Base-by-base conservation (phyloP, 2,329 filamentous ascomycete genomes). In the Talaromyces sp. region DNA sequence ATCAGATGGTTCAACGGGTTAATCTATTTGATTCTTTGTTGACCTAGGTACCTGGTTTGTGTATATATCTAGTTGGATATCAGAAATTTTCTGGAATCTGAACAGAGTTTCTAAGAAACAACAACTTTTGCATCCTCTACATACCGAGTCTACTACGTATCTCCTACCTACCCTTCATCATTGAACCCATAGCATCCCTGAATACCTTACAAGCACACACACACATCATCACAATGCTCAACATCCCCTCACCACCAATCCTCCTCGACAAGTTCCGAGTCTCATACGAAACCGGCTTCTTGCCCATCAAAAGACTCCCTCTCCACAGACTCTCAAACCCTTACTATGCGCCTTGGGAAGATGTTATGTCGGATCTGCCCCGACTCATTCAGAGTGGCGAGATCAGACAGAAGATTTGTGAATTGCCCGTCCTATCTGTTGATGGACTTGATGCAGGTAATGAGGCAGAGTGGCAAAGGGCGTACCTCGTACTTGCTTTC, bases 381-480 rank as follows among this genome's bases (percentile, higher is more conserved):
- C 78, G 80, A 57, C 66, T 82, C 36, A 66, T 81, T 57, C 79
- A 91, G 55, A 89, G 83, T 69, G 87, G 87, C 69, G 85, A 88
- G 54, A 80, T 96, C 64, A 84, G 89, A 54, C 81, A 84, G 56
- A 83, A 89, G 62, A 82, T 96, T 53, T 87, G 96, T 63, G 79
- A 81, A 22, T 80, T 97, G 55, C 91, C 91, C 13, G 78, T 96
- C 54, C 84, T 96, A 61, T 88, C 86, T 57, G 94, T 90, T 52
- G 79, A 85, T 62, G 82, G 85, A 67, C 84, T 97, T 67, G 81
- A 86, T 74, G n/a, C 19, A 11, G 3, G 45, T 19, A 84, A 87
- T 62, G 89, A 93, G 66, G 81, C 88, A 62, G 89, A 97, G 81
- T 96, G 91, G 92, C 86, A 89, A 66, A 84, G 90, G 64, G 89